phyloP scores from a whole-genome alignment of 2,329 filamentous ascomycete species.

The Fusarium fracticaudum region DNA sequence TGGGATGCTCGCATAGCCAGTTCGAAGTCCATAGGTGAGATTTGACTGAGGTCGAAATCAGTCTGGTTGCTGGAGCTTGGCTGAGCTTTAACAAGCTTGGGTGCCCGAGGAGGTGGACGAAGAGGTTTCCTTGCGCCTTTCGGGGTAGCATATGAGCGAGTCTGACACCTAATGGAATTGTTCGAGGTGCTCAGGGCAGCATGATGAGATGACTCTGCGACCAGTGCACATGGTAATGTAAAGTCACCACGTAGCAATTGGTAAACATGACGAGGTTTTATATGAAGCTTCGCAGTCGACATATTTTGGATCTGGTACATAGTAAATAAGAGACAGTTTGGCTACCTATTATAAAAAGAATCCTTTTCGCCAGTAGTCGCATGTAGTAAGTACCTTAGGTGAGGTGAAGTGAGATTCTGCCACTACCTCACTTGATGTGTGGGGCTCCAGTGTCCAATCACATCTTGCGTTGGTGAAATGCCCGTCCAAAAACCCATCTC shows the following conservation, averaged over 20 bases:
- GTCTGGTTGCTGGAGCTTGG: conserved; percentile 2
- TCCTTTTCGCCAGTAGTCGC: neutral
- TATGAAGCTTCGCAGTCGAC: conserved; percentile 4
- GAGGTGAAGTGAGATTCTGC: conserved; percentile 20
- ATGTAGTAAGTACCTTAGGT: neutral
- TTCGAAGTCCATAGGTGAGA: conserved; percentile 39
- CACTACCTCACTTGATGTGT: neutral
- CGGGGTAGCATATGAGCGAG: conserved; percentile 29
- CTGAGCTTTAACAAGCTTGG: neutral
- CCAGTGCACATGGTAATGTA: neutral
- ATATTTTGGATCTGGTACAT: neutral
- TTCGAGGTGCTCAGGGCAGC: neutral
- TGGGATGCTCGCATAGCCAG: conserved; percentile 20
- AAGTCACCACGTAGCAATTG: conserved; percentile 14
- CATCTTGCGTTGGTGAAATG: conserved; percentile 1
- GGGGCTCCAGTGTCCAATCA: conserved; percentile 35
- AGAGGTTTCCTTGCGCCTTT: conserved; percentile 13
- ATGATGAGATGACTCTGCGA: neutral
- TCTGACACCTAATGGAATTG: conserved; percentile 8
- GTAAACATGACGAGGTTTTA: conserved; percentile 1
- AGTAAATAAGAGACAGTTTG: neutral
- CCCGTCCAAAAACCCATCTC: conserved; percentile 32
- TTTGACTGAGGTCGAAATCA: conserved; percentile 32
- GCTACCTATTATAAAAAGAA: neutral
- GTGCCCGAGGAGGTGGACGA: conserved; percentile 17